Conservation (phyloP, 305 asterid genomes). For the Fraxinus nigra region DNA sequence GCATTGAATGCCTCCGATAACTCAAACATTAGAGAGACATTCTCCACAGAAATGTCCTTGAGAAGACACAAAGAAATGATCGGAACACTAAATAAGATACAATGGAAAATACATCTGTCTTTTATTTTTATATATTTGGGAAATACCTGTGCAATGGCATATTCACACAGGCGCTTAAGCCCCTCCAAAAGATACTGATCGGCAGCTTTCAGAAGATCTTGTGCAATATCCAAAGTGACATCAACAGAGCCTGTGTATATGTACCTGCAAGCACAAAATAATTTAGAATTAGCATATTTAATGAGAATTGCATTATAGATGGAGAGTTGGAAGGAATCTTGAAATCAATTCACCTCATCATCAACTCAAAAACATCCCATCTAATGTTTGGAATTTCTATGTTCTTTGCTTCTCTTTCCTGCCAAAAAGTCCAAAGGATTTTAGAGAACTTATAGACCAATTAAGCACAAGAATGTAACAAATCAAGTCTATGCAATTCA, state of each 20-base stretch:
- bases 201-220: slow-evolving; percentile 92
- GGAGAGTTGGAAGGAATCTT: background rate
- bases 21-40: slow-evolving; percentile 84
- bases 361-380: slow-evolving; percentile 97
- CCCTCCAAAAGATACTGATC: slow-evolving; percentile 98
- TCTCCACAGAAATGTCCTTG: slow-evolving; percentile 82
- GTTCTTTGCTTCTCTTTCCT: slow-evolving; percentile 99
- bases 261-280: slow-evolving; percentile 50
- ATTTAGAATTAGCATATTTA: background rate
- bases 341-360: slow-evolving; percentile 77
- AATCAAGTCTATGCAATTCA: background rate
- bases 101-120: background rate
- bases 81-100: slow-evolving; percentile 12
- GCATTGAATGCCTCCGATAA: slow-evolving; percentile 94
- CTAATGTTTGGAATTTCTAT: slow-evolving; percentile 92
- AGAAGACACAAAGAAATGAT: slow-evolving; percentile 29
- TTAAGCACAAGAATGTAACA: slow-evolving; percentile 2
- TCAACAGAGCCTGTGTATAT: slow-evolving; percentile 91
- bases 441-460: slow-evolving; percentile 1
- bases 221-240: slow-evolving; percentile 78
- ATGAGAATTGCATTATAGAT: background rate
- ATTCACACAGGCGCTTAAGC: slow-evolving; percentile 90
- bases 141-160: slow-evolving; percentile 85
- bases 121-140: background rate
- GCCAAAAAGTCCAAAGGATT: slow-evolving; percentile 19